A percentile compares a stretch with the other conserved stretches of the same genome.
Conservation (phyloP, 345 rosid species). For the Melastoma malabathricum region DNA sequence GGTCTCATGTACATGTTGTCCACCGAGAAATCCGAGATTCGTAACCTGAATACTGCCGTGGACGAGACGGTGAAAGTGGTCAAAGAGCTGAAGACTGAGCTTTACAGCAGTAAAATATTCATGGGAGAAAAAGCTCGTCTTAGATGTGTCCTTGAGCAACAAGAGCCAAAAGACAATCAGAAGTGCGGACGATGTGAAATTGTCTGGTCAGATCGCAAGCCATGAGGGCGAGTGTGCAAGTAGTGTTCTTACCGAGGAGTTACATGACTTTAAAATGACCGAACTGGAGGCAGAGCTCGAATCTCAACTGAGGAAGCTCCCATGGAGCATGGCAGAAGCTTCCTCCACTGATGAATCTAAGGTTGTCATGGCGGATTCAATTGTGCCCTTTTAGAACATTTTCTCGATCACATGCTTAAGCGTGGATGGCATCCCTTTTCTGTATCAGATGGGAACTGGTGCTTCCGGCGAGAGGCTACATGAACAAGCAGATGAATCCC, state of each 20-base stretch:
- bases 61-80: conserved; percentile 62
- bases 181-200: conserved; percentile 14
- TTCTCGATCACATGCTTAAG: too few relatives aligned
- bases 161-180: conserved; percentile 14
- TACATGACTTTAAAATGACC: conserved; percentile 44
- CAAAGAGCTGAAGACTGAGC: conserved; percentile 55
- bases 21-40: conserved; percentile 50
- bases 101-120: conserved; percentile 33
- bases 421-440: too few relatives aligned
- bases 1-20: conserved; percentile 84
- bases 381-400: too few relatives aligned
- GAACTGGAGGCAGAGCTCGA: conserved; percentile 71
- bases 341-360: conserved; percentile 4
- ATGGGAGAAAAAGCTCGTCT: not conserved
- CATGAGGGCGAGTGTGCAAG: conserved; percentile 57
- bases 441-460: conserved; percentile 13
- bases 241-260: conserved; percentile 68
- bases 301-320: conserved; percentile 68
- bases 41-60: conserved; percentile 41
- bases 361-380: too few relatives aligned
- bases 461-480: conserved; percentile 14
- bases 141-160: not conserved
- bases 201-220: conserved; percentile 7
- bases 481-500: conserved; percentile 18
- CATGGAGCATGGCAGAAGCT: conserved; percentile 14